phyloP scores from a whole-genome alignment of 2,329 filamentous ascomycete genomes.

The Penicillium sp. region DNA sequence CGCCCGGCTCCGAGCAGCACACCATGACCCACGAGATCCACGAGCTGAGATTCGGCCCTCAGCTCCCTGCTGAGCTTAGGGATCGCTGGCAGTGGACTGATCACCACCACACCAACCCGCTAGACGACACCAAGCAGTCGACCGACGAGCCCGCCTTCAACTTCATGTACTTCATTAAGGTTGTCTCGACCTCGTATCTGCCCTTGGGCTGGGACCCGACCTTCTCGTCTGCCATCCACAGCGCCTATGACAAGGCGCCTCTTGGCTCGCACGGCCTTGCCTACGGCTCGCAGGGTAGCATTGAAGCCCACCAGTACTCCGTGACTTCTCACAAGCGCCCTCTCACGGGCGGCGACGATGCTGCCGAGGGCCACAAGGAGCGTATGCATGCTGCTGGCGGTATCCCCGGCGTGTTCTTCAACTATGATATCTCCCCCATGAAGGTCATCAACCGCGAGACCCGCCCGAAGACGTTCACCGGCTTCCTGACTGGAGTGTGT shows the following conservation, averaged over 20 bases:
- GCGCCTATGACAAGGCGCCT: constrained; percentile 55
- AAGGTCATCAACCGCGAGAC: constrained; percentile 98
- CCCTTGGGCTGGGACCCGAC: constrained; percentile 83
- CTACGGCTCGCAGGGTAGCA: constrained; percentile 68
- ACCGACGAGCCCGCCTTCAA: constrained; percentile 85
- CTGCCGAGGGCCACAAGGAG: constrained; percentile 87
- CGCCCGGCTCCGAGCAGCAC: constrained; percentile 67
- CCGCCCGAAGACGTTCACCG: constrained; percentile 82
- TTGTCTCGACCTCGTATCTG: constrained; percentile 92
- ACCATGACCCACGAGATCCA: constrained; percentile 90
- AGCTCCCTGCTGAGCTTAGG: constrained; percentile 72
- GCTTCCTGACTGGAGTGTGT: constrained; percentile 91
- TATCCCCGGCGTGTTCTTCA: constrained; percentile 98
- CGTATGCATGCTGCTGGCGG: constrained; percentile 85
- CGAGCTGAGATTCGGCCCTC: constrained; percentile 86
- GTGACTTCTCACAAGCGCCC: constrained; percentile 96
- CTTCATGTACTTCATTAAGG: constrained; percentile 99
- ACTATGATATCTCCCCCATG: constrained; percentile 99
- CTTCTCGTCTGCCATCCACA: constrained; percentile 41
- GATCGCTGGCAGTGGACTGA: constrained; percentile 73
- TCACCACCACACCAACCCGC: constrained; percentile 81
- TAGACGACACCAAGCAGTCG: constrained; percentile 76
- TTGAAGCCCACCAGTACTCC: constrained; percentile 98
- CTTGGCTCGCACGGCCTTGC: constrained; percentile 71
- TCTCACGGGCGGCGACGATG: constrained; percentile 78